phyloP scores from a whole-genome alignment of 2,329 filamentous ascomycete species.

The Fusarium pseudoanthophilum region DNA sequence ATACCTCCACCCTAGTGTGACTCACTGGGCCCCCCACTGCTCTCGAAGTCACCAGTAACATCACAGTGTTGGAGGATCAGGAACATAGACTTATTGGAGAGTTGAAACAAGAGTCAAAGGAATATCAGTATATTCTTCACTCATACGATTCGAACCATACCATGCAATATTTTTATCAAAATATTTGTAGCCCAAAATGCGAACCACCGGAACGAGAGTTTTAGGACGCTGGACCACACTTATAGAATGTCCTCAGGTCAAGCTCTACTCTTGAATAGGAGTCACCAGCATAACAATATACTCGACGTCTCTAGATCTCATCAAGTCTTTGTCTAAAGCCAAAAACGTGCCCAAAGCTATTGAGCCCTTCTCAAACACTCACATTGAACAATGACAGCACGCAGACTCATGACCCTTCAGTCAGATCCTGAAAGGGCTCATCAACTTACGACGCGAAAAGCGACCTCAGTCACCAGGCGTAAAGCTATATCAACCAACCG shows the following conservation, averaged over 20 bases:
- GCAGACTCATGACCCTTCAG: not conserved
- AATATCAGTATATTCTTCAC: no score
- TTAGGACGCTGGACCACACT: not conserved
- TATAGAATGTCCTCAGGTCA: not conserved
- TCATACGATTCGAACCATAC: no score
- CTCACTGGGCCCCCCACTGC: not conserved
- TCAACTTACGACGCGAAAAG: not conserved
- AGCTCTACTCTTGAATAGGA: not conserved
- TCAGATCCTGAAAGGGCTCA: no score
- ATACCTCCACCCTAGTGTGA: not conserved
- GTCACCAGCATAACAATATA: no score
- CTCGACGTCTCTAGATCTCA: no score
- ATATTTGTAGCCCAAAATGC: fast-evolving
- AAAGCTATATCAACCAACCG: fast-evolving
- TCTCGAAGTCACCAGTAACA: not conserved
- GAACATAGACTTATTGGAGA: not conserved
- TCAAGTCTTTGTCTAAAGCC: not conserved
- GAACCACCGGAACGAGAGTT: not conserved
- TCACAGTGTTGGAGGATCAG: fast-evolving
- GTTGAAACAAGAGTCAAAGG: not conserved
- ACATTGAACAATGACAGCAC: not conserved
- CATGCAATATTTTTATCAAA: no score
- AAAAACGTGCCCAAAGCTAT: not conserved
- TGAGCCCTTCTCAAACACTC: not conserved
- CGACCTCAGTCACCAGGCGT: not conserved